Percentiles rank a stretch among this genome's conserved stretches.
phyloP scores from a whole-genome alignment of 1,284 basidiomycete genomes.

The Pseudozyma tsukubaensis region DNA sequence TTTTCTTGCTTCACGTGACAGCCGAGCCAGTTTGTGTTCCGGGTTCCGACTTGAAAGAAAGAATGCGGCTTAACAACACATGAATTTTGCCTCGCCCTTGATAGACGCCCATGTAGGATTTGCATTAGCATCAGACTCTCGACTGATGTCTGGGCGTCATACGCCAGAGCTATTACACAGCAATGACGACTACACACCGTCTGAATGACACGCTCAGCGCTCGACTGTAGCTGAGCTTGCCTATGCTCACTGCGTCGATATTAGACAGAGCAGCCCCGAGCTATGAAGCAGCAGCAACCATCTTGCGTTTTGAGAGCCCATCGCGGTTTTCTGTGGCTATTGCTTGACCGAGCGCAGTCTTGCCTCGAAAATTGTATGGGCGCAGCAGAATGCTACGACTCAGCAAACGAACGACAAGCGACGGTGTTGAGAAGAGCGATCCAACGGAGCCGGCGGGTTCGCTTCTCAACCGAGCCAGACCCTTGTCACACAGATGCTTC shows the following conservation, averaged over 20 bases:
- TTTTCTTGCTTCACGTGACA: conserved; percentile 31
- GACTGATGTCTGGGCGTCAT: not conserved
- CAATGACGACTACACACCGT: too few species aligned
- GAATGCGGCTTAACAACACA: conserved; percentile 7
- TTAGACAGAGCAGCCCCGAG: too few species aligned
- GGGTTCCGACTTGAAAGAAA: conserved; percentile 6
- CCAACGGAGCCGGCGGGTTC: not conserved
- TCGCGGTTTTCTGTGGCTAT: too few species aligned
- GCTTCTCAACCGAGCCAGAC: not conserved
- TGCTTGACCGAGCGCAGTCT: too few species aligned
- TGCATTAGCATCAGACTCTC: not conserved
- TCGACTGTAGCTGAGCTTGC: not conserved
- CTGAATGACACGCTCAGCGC: not conserved
- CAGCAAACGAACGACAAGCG: too few species aligned
- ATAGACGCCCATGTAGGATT: too few species aligned
- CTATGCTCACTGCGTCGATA: too few species aligned
- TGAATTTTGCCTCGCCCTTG: not conserved
- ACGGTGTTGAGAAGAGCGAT: too few species aligned
- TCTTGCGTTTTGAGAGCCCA: too few species aligned
- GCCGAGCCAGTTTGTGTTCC: not conserved
- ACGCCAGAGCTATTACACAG: too few species aligned
- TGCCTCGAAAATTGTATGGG: too few species aligned
- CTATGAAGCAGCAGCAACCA: too few species aligned
- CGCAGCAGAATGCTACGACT: not conserved
- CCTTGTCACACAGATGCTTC: not conserved